Percentiles rank a stretch among this genome's conserved stretches.
Evolutionary conservation across 768 basidiomycete species (phyloP).

Genomic region (Royoungia palumana): DNA sequence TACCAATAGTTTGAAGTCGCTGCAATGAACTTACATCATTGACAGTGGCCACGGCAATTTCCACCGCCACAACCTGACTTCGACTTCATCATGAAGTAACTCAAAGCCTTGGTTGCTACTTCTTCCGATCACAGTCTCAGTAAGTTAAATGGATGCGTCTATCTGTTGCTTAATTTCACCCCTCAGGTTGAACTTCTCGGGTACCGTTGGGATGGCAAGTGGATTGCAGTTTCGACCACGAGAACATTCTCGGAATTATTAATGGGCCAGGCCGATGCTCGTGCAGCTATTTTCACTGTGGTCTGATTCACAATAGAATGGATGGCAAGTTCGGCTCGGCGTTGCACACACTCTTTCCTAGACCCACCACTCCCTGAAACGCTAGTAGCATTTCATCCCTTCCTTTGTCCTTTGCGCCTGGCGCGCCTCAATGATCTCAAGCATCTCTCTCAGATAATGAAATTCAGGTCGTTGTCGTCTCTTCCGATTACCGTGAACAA

Average conservation of each 20-base stretch:
- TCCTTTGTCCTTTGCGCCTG: constrained; percentile 24
- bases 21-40: too few relatives aligned
- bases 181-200: too few relatives aligned
- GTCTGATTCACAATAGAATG: constrained; percentile 13
- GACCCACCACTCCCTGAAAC: constrained; percentile 4
- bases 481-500: constrained; percentile 8
- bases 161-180: too few relatives aligned
- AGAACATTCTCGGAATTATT: neutral
- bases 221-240: constrained; percentile 6
- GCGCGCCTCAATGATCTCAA: constrained; percentile 27
- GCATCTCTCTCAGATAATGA: constrained; percentile 18
- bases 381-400: constrained; percentile 14
- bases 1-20: too few relatives aligned
- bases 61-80: too few relatives aligned
- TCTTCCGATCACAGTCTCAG: too few relatives aligned
- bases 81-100: too few relatives aligned
- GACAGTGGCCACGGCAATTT: too few relatives aligned
- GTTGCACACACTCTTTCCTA: neutral
- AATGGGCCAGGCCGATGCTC: constrained; percentile 4
- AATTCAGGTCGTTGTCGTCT: constrained; percentile 6
- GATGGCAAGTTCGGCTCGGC: neutral
- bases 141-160: too few relatives aligned
- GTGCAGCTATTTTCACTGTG: neutral
- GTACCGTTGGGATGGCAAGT: neutral
- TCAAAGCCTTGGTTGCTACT: too few relatives aligned